Evolutionary conservation across 208 protist genomes (phyloP).

Genomic region (Trypanosoma caninum): DNA sequence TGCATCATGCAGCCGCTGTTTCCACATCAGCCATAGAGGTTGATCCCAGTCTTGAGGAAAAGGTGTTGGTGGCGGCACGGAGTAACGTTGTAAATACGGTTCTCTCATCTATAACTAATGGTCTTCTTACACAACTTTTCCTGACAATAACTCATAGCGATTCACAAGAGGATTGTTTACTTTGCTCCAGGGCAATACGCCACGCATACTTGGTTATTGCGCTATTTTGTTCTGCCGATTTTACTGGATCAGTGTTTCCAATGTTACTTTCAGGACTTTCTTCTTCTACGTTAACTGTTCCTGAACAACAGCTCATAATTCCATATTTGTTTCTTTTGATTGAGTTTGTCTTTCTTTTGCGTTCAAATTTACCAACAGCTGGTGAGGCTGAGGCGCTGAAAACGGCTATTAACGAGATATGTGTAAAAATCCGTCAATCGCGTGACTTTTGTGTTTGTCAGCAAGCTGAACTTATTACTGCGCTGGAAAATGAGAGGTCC

Average conservation of each 20-base stretch:
- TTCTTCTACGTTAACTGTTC: not conserved
- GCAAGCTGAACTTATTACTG: slow-evolving; percentile 11
- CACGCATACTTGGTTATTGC: slow-evolving; percentile 17
- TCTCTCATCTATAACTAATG: slow-evolving; percentile 7
- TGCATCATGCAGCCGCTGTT: slow-evolving; percentile 48
- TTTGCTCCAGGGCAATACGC: slow-evolving; percentile 4
- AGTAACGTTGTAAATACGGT: slow-evolving; percentile 5
- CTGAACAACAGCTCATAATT: slow-evolving; percentile 39
- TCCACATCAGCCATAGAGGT: slow-evolving; percentile 5
- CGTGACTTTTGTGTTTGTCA: slow-evolving; percentile 25
- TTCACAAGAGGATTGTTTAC: slow-evolving; percentile 13
- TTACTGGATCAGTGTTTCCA: slow-evolving; percentile 12
- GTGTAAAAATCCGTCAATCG: slow-evolving; percentile 10
- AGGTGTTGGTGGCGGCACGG: too few relatives aligned
- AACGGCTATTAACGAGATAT: not conserved
- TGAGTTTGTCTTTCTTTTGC: slow-evolving; percentile 45
- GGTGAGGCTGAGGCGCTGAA: not conserved
- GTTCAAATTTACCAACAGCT: slow-evolving; percentile 5
- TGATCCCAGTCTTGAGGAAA: not conserved
- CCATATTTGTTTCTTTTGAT: slow-evolving; percentile 63
- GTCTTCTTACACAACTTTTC: slow-evolving; percentile 14
- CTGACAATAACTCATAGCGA: slow-evolving; percentile 2
- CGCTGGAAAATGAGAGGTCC: slow-evolving; percentile 10
- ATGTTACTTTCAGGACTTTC: slow-evolving; percentile 10
- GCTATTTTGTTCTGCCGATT: slow-evolving; percentile 14